phyloP scores from a whole-genome alignment of 768 basidiomycete species.

The Naganishia vaughanmartiniae region DNA sequence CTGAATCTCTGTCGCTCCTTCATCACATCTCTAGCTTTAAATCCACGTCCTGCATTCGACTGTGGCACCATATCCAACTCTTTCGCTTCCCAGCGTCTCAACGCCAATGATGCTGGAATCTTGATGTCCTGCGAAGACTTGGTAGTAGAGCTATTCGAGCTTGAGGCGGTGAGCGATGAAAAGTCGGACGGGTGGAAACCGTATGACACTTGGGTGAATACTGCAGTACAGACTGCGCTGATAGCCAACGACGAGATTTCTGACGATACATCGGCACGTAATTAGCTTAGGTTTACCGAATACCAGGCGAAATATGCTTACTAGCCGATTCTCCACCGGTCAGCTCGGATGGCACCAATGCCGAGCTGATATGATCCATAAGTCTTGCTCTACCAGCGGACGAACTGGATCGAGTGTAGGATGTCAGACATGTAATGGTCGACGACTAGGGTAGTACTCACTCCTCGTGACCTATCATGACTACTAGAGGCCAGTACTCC shows the following conservation, averaged over 20 bases:
- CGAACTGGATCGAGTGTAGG: background rate
- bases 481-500: conserved; percentile 25
- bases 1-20: conserved; percentile 16
- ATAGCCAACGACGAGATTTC: conserved; percentile 1
- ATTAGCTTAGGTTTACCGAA: background rate
- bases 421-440: background rate
- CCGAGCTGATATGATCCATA: conserved; percentile 11
- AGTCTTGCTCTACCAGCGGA: conserved; percentile 3
- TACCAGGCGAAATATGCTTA: background rate
- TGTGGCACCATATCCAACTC: conserved; percentile 26
- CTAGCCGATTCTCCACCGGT: conserved; percentile 23
- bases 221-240: background rate
- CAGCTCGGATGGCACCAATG: conserved; percentile 24
- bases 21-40: conserved; percentile 28
- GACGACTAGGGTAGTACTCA: background rate
- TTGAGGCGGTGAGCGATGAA: conserved; percentile 12
- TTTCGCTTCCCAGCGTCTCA: conserved; percentile 29
- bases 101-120: conserved; percentile 23
- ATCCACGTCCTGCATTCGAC: conserved; percentile 7
- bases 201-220: conserved; percentile 16
- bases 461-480: conserved; percentile 32
- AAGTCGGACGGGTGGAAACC: conserved; percentile 25
- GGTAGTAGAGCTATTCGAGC: background rate
- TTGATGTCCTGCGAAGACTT: background rate
- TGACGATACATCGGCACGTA: background rate